Percentiles rank a stretch among this genome's conserved stretches.
Conservation (phyloP, 163 green algal species). For the Scenedesmus sp. region DNA sequence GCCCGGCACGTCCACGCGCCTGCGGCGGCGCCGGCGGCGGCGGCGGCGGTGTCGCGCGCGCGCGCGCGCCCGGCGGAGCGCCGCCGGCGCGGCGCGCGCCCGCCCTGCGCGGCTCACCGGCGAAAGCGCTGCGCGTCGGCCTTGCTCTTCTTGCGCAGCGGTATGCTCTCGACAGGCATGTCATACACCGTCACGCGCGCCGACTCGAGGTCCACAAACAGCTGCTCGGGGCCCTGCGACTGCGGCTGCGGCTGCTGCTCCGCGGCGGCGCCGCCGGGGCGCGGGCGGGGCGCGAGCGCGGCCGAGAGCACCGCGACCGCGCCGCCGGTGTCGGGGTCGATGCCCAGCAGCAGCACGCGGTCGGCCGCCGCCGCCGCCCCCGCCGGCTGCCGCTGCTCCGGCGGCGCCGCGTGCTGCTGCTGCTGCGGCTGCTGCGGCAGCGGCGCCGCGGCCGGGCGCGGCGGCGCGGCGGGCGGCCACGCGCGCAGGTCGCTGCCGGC, state of each 20-base stretch:
- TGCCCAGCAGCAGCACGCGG: slow-evolving; percentile 32
- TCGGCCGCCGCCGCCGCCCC: background rate
- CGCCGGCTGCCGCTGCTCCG: slow-evolving; percentile 1
- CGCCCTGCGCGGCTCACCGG: background rate
- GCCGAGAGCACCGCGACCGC: slow-evolving; percentile 21
- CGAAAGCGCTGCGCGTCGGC: background rate
- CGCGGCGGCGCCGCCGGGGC: slow-evolving; percentile 2
- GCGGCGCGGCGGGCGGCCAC: no score
- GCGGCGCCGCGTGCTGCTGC: background rate
- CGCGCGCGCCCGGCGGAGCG: no score
- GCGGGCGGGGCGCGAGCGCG: background rate
- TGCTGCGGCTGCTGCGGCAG: slow-evolving; percentile 5
- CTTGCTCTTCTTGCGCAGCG: slow-evolving; percentile 16
- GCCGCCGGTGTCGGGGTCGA: slow-evolving; percentile 39
- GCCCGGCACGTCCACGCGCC: background rate
- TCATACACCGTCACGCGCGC: slow-evolving; percentile 35
- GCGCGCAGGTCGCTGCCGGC: no score
- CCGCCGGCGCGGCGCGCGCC: background rate
- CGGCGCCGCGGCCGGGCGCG: no score
- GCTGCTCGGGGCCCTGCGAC: slow-evolving; percentile 9
- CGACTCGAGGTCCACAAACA: background rate
- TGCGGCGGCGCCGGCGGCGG: slow-evolving; percentile 6
- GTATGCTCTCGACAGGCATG: slow-evolving; percentile 24
- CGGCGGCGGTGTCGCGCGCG: background rate
- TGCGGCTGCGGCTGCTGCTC: background rate